Evolutionary conservation across 441 rosid genomes (phyloP).

Genomic region (Pelargonium citronellum): DNA sequence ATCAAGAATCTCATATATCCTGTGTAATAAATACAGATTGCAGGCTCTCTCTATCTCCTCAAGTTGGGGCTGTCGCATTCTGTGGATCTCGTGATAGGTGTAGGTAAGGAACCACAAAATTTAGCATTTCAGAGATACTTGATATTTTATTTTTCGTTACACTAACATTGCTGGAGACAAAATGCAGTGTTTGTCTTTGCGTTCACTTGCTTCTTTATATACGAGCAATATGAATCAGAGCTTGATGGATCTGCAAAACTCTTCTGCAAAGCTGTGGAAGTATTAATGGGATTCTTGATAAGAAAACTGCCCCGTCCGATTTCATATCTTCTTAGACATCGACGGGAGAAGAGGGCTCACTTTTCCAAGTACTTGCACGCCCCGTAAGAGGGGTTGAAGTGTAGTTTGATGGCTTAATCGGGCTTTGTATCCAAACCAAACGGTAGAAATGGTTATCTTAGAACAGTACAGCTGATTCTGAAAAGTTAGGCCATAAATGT

Average conservation of each 20-base stretch:
- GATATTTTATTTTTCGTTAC: background rate
- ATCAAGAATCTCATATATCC: background rate
- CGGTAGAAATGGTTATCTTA: background rate
- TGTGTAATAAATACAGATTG: conserved; percentile 37
- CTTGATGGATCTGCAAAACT: conserved; percentile 43
- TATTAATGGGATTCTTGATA: conserved; percentile 25
- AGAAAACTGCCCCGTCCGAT: conserved; percentile 33
- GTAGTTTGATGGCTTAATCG: background rate
- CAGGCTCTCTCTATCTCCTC: conserved; percentile 36
- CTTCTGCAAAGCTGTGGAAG: conserved; percentile 24
- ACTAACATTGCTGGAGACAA: conserved; percentile 12
- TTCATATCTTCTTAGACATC: conserved; percentile 17
- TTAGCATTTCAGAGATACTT: background rate
- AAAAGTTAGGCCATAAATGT: too few species aligned
- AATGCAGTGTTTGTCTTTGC: conserved; percentile 57
- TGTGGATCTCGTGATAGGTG: conserved; percentile 34
- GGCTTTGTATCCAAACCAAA: background rate
- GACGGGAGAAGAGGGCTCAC: background rate
- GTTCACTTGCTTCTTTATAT: conserved; percentile 69
- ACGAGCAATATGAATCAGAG: conserved; percentile 75
- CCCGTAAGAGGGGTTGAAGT: background rate
- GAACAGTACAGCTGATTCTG: background rate
- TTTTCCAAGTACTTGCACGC: background rate
- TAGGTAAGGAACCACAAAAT: conserved; percentile 40
- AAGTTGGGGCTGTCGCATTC: conserved; percentile 39